Percentiles rank a stretch among this genome's conserved stretches.
Conservation (phyloP, 2,329 filamentous ascomycete genomes). For the Amesomyces nigricolor region DNA sequence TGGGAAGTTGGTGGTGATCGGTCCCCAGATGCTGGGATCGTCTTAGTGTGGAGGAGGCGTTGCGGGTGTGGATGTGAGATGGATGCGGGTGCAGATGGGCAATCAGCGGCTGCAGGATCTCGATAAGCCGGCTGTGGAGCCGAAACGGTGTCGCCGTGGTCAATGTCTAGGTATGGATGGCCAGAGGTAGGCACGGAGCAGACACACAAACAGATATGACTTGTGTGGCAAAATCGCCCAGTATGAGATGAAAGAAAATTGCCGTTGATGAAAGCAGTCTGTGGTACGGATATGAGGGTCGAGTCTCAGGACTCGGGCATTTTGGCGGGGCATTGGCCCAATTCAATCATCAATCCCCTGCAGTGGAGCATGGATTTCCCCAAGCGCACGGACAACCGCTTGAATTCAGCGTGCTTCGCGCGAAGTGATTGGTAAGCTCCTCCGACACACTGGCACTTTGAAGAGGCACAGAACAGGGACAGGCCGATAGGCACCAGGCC, state of each 20-base stretch:
- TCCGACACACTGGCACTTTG: neutral
- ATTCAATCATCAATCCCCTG: neutral
- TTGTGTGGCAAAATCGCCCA: too few species aligned
- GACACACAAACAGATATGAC: too few species aligned
- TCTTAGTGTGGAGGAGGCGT: neutral
- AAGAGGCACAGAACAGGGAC: neutral
- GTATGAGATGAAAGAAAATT: too few species aligned
- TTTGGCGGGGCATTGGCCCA: too few species aligned
- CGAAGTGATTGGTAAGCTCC: neutral
- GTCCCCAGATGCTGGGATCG: neutral
- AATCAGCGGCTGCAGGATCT: neutral
- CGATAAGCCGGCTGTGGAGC: neutral
- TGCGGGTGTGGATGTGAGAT: neutral
- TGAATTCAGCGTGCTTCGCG: constrained; percentile 13
- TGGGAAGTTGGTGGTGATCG: neutral
- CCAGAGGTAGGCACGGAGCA: too few species aligned
- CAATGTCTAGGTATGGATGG: too few species aligned
- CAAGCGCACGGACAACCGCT: constrained; percentile 12
- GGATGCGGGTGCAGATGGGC: neutral
- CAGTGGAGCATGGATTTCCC: neutral
- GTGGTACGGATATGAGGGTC: too few species aligned
- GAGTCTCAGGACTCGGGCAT: too few species aligned
- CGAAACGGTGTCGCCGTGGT: too few species aligned
- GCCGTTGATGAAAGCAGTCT: too few species aligned
- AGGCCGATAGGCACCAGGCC: too few species aligned